phyloP scores from a whole-genome alignment of 2,329 filamentous ascomycete genomes.

The Ciborinia camelliae region DNA sequence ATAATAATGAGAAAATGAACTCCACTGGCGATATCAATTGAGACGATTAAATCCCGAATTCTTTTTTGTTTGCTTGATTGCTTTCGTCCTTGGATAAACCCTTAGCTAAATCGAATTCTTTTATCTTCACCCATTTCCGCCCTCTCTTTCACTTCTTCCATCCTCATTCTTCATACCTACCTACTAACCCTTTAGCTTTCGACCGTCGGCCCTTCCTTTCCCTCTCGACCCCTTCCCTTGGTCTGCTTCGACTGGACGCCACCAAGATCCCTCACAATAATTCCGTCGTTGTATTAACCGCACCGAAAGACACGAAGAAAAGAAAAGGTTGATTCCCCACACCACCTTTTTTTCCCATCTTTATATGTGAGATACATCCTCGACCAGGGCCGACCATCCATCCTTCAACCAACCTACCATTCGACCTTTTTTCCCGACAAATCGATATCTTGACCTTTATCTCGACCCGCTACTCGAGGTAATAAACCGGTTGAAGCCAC shows the following conservation, averaged over 20 bases:
- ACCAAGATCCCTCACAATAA: constrained; percentile 2
- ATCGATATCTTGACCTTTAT: constrained; percentile 9
- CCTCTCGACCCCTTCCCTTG: background rate
- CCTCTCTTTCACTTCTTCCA: background rate
- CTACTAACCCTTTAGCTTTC: background rate
- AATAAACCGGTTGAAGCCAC: background rate
- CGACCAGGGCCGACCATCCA: constrained; percentile 13
- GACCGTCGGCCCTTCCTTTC: background rate
- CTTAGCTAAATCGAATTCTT: constrained; percentile 11
- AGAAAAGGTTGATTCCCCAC: constrained; percentile 3
- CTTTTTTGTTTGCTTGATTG: constrained; percentile 10
- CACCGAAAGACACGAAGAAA: background rate
- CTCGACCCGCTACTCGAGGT: constrained; percentile 1
- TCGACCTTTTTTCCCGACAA: background rate
- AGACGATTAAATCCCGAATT: constrained; percentile 10
- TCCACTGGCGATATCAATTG: constrained; percentile 19
- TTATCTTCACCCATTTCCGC: constrained; percentile 15
- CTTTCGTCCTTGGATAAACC: no score
- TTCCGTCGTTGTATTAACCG: background rate
- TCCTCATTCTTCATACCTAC: background rate
- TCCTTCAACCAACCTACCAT: background rate
- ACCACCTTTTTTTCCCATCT: background rate
- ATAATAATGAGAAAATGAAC: constrained; percentile 18
- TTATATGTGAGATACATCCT: constrained; percentile 5
- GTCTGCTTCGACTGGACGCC: constrained; percentile 9